Percentiles rank a stretch among this genome's conserved stretches.
Evolutionary conservation across 768 basidiomycete genomes (phyloP).

Genomic region (Hebeloma cylindrosporum): DNA sequence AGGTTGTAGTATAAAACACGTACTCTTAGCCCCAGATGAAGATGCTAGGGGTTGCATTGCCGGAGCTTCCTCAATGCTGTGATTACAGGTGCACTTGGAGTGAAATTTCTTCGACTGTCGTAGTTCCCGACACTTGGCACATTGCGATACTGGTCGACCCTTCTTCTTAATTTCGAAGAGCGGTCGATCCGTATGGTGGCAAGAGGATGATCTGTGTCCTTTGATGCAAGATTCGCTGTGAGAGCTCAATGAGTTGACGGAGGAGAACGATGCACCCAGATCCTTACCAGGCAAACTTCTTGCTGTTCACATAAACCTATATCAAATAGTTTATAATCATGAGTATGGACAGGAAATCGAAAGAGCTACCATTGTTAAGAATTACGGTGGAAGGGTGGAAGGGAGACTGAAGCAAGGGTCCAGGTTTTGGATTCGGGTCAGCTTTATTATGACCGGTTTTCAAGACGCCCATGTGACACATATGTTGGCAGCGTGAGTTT

Average conservation of each 20-base stretch:
- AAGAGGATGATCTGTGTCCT: constrained; percentile 89
- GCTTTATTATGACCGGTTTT: too few relatives aligned
- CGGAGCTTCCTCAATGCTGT: constrained; percentile 34
- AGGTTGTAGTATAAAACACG: constrained; percentile 9
- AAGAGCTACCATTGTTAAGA: constrained; percentile 17
- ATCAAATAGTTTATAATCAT: constrained; percentile 1
- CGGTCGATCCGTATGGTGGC: constrained; percentile 82
- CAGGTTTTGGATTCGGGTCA: constrained; percentile 11
- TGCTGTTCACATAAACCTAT: constrained; percentile 73
- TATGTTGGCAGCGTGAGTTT: constrained; percentile 23
- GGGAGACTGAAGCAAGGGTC: constrained; percentile 1
- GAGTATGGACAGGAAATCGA: background rate
- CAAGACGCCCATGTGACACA: constrained; percentile 21
- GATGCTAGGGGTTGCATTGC: constrained; percentile 33
- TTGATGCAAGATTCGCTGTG: constrained; percentile 89
- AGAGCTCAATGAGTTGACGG: constrained; percentile 6
- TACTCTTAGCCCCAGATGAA: constrained; percentile 43
- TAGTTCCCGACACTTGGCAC: constrained; percentile 78
- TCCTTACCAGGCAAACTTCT: constrained; percentile 73
- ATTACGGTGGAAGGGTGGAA: background rate
- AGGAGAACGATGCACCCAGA: background rate
- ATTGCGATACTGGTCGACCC: constrained; percentile 89
- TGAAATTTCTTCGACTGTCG: constrained; percentile 80
- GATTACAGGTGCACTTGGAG: constrained; percentile 76
- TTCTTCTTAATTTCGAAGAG: constrained; percentile 95